These are phyloP conservation scores for Apiospora pterosperma DNA, from an alignment of 2,329 filamentous ascomycete genomes.

Conservation along the genomic window DNA sequence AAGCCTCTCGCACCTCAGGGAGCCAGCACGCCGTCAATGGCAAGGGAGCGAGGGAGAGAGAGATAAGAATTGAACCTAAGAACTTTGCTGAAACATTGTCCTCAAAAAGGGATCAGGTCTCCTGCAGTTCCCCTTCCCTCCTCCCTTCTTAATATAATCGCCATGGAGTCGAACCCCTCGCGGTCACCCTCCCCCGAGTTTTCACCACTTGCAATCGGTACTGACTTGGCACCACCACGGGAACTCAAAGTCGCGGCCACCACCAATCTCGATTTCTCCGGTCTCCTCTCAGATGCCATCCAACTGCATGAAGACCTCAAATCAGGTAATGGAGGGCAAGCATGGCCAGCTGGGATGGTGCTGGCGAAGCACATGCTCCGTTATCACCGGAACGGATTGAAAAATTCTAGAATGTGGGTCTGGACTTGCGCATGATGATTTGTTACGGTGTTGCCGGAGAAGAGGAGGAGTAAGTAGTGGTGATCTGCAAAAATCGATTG, in stretches of 20 bases:
- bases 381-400: slow-evolving; percentile 62
- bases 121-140: background rate
- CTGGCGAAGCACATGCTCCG: slow-evolving; percentile 82
- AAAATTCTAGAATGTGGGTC: slow-evolving; percentile 69
- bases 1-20: background rate
- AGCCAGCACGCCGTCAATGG: background rate
- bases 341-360: slow-evolving; percentile 93
- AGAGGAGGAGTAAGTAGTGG: background rate
- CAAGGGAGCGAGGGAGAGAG: background rate
- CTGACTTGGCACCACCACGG: slow-evolving; percentile 58
- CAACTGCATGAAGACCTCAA: slow-evolving; percentile 80
- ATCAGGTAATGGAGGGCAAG: slow-evolving; percentile 85
- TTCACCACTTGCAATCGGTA: slow-evolving; percentile 48
- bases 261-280: slow-evolving; percentile 62
- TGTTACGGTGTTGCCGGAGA: background rate
- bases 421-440: background rate
- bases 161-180: slow-evolving; percentile 3
- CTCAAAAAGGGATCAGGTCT: background rate
- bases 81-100: slow-evolving; percentile 3
- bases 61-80: background rate
- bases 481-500: background rate
- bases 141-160: slow-evolving; percentile 7
- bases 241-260: slow-evolving; percentile 53
- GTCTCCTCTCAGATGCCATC: slow-evolving; percentile 67
- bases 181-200: slow-evolving; percentile 45